phyloP scores from a whole-genome alignment of 371 early-diverging fungal species.

The Rhizomucor pusillus region DNA sequence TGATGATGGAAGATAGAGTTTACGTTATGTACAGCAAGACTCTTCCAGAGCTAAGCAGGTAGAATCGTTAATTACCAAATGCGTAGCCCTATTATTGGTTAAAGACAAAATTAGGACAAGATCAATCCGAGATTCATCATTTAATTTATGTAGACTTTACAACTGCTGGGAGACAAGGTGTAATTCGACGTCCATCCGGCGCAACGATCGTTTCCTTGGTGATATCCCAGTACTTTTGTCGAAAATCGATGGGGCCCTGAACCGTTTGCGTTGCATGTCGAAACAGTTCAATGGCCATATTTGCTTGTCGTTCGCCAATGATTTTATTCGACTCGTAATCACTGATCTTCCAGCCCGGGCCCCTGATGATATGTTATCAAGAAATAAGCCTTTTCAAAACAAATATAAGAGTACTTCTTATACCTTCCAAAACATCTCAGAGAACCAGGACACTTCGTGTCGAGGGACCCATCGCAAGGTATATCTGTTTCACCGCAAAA shows the following conservation, averaged over 20 bases:
- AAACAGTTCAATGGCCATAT: slow-evolving; percentile 37
- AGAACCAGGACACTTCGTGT: slow-evolving; percentile 31
- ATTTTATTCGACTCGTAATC: slow-evolving; percentile 54
- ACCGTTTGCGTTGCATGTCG: not conserved
- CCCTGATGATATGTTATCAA: slow-evolving; percentile 16
- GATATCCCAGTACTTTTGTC: slow-evolving; percentile 47
- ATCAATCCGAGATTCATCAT: not conserved
- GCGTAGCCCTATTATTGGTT: slow-evolving; percentile 39
- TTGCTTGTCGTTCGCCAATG: slow-evolving; percentile 56
- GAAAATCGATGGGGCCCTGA: slow-evolving; percentile 36
- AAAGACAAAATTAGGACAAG: no score
- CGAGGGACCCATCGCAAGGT: slow-evolving; percentile 57
- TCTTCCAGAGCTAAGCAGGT: slow-evolving; percentile 1
- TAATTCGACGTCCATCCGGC: slow-evolving; percentile 13
- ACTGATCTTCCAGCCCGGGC: slow-evolving; percentile 39
- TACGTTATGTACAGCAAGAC: not conserved
- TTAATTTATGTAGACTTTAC: slow-evolving; percentile 17
- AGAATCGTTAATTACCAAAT: slow-evolving; percentile 26
- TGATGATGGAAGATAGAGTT: slow-evolving; percentile 5
- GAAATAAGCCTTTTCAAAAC: not conserved
- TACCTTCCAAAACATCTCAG: slow-evolving; percentile 41
- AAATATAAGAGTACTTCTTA: not conserved
- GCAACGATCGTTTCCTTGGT: slow-evolving; percentile 35
- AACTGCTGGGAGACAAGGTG: slow-evolving; percentile 41
- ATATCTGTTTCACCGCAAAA: slow-evolving; percentile 58